Conservation (phyloP, 306 rosid species). For the Quercus robur region DNA sequence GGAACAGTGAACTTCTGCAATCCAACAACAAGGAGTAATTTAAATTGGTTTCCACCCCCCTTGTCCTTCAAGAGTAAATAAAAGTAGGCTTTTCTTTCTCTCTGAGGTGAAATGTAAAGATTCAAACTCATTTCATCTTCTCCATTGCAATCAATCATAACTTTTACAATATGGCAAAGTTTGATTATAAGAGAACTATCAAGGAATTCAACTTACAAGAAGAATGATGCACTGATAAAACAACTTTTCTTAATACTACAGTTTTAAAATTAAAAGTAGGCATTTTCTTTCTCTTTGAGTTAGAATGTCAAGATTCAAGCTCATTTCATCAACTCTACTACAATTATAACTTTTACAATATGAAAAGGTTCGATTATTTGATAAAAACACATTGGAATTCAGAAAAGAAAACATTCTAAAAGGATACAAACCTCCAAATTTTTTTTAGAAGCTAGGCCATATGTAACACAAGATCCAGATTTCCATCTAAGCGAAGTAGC, state of each 20-base stretch:
- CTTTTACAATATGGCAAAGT: too few species aligned
- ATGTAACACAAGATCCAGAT: neutral
- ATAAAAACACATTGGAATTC: neutral
- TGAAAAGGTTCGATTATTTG: neutral
- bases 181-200: too few species aligned
- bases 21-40: neutral
- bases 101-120: neutral
- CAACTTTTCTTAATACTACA: too few species aligned
- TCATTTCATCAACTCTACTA: neutral
- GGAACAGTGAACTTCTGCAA: conserved; percentile 80
- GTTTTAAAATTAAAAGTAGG: neutral
- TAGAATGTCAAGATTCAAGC: neutral
- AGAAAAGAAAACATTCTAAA: neutral
- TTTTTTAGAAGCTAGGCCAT: neutral
- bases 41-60: neutral
- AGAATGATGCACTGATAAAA: too few species aligned
- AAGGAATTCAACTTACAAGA: too few species aligned
- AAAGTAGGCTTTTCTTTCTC: neutral
- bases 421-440: neutral
- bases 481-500: neutral
- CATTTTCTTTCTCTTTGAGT: neutral
- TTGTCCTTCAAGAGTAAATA: neutral
- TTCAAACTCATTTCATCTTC: too few species aligned
- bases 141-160: too few species aligned
- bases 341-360: neutral